These are phyloP conservation scores for Thelonectria discophora DNA, from an alignment of 2,329 filamentous ascomycete species.

Conservation along the genomic window DNA sequence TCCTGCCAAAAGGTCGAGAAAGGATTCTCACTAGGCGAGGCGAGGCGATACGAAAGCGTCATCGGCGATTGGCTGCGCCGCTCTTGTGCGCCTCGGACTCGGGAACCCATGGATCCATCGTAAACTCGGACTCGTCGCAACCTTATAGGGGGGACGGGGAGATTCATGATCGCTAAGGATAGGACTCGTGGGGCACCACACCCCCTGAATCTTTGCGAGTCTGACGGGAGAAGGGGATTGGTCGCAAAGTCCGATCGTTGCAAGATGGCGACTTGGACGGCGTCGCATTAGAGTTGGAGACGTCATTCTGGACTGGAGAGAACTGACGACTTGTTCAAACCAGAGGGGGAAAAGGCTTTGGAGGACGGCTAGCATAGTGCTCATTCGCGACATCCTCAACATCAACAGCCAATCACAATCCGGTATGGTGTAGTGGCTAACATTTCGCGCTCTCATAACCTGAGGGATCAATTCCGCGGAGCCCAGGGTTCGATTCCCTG, in stretches of 20 bases:
- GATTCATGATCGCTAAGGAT: background rate
- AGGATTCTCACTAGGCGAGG: background rate
- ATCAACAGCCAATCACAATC: slow-evolving; percentile 26
- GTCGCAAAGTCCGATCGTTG: background rate
- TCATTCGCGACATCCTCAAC: background rate
- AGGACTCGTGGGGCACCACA: background rate
- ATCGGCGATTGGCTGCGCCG: background rate
- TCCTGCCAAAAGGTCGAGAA: background rate
- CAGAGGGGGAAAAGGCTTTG: background rate
- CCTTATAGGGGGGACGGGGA: too few species aligned
- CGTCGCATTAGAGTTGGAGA: background rate
- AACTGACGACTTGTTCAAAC: background rate
- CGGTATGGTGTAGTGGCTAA: slow-evolving; percentile 49
- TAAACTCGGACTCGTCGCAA: slow-evolving; percentile 1
- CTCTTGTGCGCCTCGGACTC: background rate
- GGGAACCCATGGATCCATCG: background rate
- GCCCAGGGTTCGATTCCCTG: slow-evolving; percentile 30
- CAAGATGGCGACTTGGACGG: background rate
- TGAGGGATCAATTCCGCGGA: slow-evolving; percentile 32
- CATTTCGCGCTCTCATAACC: slow-evolving; percentile 47
- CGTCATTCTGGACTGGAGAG: background rate
- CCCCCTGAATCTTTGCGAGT: background rate
- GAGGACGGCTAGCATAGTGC: background rate
- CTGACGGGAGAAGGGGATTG: background rate
- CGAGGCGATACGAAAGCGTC: background rate